Conservation (phyloP, 441 rosid genomes). For the Croton setiger region DNA sequence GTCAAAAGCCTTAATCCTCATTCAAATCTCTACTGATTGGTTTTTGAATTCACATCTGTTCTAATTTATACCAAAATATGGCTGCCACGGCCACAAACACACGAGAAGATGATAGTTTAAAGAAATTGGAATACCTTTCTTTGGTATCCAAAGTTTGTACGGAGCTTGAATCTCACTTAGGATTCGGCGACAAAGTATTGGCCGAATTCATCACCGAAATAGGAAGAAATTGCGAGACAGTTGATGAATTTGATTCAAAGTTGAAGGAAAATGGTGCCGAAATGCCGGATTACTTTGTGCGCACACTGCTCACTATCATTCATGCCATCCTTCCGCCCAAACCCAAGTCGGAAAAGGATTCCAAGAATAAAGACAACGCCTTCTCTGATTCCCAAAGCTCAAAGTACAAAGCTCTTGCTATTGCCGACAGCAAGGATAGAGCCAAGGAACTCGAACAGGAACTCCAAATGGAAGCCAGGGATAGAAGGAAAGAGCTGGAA, state of each 20-base stretch:
- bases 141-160: slow-evolving; percentile 80
- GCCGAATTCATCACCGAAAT: slow-evolving; percentile 73
- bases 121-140: slow-evolving; percentile 62
- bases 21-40: not conserved
- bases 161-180: slow-evolving; percentile 70
- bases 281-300: slow-evolving; percentile 75
- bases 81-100: slow-evolving; percentile 11
- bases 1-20: not conserved
- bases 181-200: slow-evolving; percentile 58
- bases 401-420: slow-evolving; percentile 57
- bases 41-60: not conserved
- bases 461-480: slow-evolving; percentile 46
- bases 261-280: slow-evolving; percentile 63
- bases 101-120: slow-evolving; percentile 34
- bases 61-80: slow-evolving; percentile 1
- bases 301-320: slow-evolving; percentile 52
- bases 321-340: slow-evolving; percentile 65
- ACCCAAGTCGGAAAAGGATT: slow-evolving; percentile 32
- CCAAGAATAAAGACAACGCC: not conserved
- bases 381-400: slow-evolving; percentile 19
- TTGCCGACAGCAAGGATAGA: slow-evolving; percentile 59
- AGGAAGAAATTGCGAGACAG: slow-evolving; percentile 47
- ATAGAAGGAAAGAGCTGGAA: slow-evolving; percentile 31
- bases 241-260: slow-evolving; percentile 55
- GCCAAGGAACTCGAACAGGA: slow-evolving; percentile 68